These are phyloP conservation scores for Tetracladium marchalianum DNA, from an alignment of 495 filamentous ascomycete genomes.

Conservation along the genomic window DNA sequence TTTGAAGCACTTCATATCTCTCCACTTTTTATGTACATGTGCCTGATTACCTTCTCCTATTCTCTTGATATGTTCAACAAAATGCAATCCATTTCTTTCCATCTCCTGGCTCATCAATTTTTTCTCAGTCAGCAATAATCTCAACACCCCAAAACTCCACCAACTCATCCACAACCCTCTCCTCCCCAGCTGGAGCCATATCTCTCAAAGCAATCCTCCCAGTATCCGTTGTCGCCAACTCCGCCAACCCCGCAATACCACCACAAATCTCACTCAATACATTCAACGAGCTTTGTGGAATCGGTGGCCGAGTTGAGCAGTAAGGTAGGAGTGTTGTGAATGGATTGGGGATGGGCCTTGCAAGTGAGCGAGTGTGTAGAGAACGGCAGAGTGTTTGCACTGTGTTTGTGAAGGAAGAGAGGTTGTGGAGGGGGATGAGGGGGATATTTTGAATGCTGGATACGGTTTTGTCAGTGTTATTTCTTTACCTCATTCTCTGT, in stretches of 20 bases:
- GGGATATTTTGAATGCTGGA: neutral
- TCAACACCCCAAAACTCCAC: conserved; percentile 41
- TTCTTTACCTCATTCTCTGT: no score
- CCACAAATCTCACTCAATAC: conserved; percentile 39
- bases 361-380: no score
- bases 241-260: conserved; percentile 36
- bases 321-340: conserved; percentile 33
- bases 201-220: conserved; percentile 27
- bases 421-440: conserved; percentile 27
- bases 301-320: conserved; percentile 26
- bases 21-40: no score
- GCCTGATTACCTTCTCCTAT: no score
- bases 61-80: no score
- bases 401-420: conserved; percentile 5
- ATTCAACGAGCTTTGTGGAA: conserved; percentile 33
- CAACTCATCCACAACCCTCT: conserved; percentile 15
- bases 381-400: no score
- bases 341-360: conserved; percentile 4
- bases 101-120: no score
- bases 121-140: conserved; percentile 15
- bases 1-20: no score
- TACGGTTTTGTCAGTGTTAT: no score
- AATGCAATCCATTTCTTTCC: no score
- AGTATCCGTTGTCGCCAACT: conserved; percentile 22
- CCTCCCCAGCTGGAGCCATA: conserved; percentile 18